Percentiles rank a stretch among this genome's conserved stretches.
phyloP scores from a whole-genome alignment of 352 stramenopile species.

The Globisporangium recalcitrans region DNA sequence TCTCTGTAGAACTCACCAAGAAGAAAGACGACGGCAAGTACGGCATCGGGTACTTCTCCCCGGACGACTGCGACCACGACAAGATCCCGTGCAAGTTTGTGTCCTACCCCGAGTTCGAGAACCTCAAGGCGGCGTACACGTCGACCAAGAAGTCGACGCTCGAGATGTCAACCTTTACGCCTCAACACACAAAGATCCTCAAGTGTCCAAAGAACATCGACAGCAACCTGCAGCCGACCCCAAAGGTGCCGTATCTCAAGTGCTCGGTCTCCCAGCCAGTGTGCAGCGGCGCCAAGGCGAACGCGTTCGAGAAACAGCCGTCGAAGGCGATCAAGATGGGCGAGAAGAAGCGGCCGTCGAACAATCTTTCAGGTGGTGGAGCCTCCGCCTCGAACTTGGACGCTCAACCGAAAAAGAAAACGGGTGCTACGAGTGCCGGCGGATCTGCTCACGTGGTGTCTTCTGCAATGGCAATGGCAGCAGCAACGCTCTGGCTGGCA shows the following conservation, averaged over 20 bases:
- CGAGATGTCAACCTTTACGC: conserved; percentile 28
- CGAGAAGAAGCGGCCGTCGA: not conserved
- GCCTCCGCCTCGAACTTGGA: not conserved
- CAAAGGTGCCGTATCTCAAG: conserved; percentile 29
- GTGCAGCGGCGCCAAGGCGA: conserved; percentile 47
- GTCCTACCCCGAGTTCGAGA: conserved; percentile 66
- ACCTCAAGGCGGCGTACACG: conserved; percentile 67
- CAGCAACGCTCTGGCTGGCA: not conserved
- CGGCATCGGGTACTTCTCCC: conserved; percentile 64
- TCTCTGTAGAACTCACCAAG: conserved; percentile 26
- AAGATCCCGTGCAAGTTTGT: conserved; percentile 47
- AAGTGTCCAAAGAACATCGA: conserved; percentile 32
- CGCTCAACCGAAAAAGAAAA: conserved; percentile 22
- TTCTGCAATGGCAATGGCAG: not conserved
- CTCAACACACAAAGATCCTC: conserved; percentile 30
- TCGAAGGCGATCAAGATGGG: not conserved
- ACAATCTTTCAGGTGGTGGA: not conserved
- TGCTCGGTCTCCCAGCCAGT: conserved; percentile 47
- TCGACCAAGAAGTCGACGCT: conserved; percentile 43
- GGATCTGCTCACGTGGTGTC: not conserved
- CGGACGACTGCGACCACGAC: conserved; percentile 66
- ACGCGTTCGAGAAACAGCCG: conserved; percentile 19
- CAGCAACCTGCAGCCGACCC: conserved; percentile 12
- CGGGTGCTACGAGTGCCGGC: conserved; percentile 25
- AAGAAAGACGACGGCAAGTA: conserved; percentile 52